Conservation (phyloP, 2,329 filamentous ascomycete species). For the Ophiostoma himal-ulmi region DNA sequence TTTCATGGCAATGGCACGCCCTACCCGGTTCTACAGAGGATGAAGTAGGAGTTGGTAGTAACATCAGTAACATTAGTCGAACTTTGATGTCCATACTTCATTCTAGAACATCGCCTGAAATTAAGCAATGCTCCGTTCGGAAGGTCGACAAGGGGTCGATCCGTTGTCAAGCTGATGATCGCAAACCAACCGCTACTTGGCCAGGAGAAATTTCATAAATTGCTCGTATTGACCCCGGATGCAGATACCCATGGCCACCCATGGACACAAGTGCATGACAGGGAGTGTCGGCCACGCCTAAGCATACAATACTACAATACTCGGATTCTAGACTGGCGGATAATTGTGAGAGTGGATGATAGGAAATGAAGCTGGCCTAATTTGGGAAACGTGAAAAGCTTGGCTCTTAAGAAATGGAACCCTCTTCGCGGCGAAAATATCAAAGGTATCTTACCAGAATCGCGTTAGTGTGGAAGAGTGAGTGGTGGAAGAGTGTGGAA, state of each 20-base stretch:
- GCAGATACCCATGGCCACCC: neutral
- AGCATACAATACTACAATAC: neutral
- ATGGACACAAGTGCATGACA: neutral
- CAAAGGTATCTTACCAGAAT: neutral
- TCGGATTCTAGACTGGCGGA: neutral
- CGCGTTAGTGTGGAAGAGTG: slow-evolving; percentile 1
- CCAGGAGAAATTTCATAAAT: neutral
- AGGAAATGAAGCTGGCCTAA: slow-evolving; percentile 9
- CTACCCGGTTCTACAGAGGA: neutral
- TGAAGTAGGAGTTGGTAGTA: neutral
- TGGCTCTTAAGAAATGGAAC: slow-evolving; percentile 7
- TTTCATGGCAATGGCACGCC: neutral
- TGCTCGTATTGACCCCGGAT: slow-evolving; percentile 8
- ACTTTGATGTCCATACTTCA: neutral
- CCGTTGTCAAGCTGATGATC: slow-evolving; percentile 2
- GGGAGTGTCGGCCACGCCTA: neutral
- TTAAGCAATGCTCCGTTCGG: slow-evolving; percentile 6
- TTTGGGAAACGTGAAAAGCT: neutral
- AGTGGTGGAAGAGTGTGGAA: neutral
- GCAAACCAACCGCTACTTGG: neutral
- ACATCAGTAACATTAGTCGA: no score
- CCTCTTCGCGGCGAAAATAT: neutral
- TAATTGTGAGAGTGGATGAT: neutral
- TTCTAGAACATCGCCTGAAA: neutral
- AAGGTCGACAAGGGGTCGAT: neutral